Evolutionary conservation across 2,329 filamentous ascomycete species (phyloP), one percentile per base, ranked within the genome.

Genomic region (Magnaporthiopsis rhizophila): DNA sequence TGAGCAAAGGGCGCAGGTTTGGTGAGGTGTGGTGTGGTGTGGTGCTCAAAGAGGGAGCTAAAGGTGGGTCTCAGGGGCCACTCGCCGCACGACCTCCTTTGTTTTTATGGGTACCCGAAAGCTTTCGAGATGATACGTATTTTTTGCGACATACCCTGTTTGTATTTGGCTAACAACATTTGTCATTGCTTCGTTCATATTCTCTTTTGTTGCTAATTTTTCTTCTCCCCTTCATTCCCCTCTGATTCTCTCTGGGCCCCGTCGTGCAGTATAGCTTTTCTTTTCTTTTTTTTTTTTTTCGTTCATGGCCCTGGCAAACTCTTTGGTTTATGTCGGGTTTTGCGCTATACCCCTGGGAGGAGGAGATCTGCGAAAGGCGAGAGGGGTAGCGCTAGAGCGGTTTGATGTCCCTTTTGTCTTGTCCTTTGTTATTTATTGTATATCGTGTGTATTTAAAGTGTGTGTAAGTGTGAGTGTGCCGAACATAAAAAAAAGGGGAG

Each of bases 111-210:
- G 9, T n/a, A 36, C 12, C 12, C 24, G 21, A 60, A 59, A 59
- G 57, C 57, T 24, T 58, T 24, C 4, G 45, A 53, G 45, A 53
- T n/a, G 45, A 53, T 53, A 53, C 45, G 45, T 53, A 53, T n/a
- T 58, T 30, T 30, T 58, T 60, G 58, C 58, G 45, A 60, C 58
- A 60, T 60, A 60, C 24, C 58, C 26, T 12, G 45, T n/a, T 24
- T 53, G 45, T 53, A 53, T n/a, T 53, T 53, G 45, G 45, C n/a
- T 53, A 53, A 53, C 45, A 53, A 62, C 68, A 68, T 62, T 69
- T 62, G 67, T 65, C 62, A 66, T 65, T 65, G 57, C 65, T 65
- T 32, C n/a, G 61, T 63, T 63, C 12, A 63, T 65, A 63, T 30
- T 59, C 66, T 68, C 67, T 65, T 62, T 62, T 69, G 67, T 56